phyloP scores from a whole-genome alignment of 1,139 yeast genomes.

The Suzukiozyma palmioleophila region DNA sequence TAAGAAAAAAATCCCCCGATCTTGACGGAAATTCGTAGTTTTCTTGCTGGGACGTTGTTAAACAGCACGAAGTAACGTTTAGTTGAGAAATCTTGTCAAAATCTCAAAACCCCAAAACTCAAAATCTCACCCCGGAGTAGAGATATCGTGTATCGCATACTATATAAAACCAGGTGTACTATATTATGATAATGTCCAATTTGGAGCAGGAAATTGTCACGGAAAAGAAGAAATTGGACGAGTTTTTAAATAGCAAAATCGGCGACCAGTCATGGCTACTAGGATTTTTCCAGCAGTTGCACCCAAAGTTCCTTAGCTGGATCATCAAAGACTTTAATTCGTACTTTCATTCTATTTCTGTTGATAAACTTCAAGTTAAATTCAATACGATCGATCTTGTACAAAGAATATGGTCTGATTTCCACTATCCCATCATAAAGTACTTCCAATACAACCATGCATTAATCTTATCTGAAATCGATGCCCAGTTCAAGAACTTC shows the following conservation, averaged over 20 bases:
- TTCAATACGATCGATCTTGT: slow-evolving; percentile 34
- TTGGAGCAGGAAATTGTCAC: slow-evolving; percentile 75
- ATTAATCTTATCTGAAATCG: slow-evolving; percentile 17
- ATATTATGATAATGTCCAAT: slow-evolving; percentile 62
- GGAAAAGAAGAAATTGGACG: slow-evolving; percentile 46
- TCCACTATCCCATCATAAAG: slow-evolving; percentile 62
- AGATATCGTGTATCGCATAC: background rate
- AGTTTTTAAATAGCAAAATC: slow-evolving; percentile 24
- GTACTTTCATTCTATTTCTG: slow-evolving; percentile 17
- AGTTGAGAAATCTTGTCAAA: too few species aligned
- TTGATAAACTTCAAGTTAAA: slow-evolving; percentile 14
- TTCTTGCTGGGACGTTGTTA: too few species aligned
- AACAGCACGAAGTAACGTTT: too few species aligned
- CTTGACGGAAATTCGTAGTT: too few species aligned
- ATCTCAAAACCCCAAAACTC: too few species aligned
- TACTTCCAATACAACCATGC: slow-evolving; percentile 45
- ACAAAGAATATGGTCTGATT: slow-evolving; percentile 53
- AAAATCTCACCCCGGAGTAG: too few species aligned
- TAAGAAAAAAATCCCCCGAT: too few species aligned
- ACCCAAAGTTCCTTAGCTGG: slow-evolving; percentile 38
- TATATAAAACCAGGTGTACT: background rate
- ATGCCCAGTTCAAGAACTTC: slow-evolving; percentile 11
- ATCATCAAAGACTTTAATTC: slow-evolving; percentile 28
- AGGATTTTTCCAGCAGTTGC: slow-evolving; percentile 41
- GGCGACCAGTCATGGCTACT: slow-evolving; percentile 42